Evolutionary conservation across 805 yeast genomes (phyloP), one percentile per base, ranked within the genome.

Genomic region (Jamesozyma gamospora): DNA sequence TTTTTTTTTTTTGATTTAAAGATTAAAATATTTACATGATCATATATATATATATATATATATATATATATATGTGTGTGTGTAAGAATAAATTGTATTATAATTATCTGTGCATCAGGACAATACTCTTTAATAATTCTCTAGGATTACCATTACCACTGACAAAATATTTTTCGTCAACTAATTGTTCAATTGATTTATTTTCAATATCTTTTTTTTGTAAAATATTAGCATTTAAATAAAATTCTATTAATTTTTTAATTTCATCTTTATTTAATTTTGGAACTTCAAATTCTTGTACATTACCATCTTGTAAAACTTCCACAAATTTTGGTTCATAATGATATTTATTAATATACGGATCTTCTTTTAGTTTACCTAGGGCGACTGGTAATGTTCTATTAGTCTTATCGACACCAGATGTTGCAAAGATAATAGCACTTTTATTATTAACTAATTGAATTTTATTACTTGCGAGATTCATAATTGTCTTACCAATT

Each of bases 101-200:
- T 8, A 21, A 21, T 21, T 8, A 41, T 36, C 35, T 37, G 28
- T 53, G 51, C 30, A 41, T 46, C 37, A 56, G 35, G 11, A 53
- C 54, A 33, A 56, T 37, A 40, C 59, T 58, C 40, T 66, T 69
- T 39, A 73, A 48, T 28, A 77, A 53, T 37, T 67, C 69, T 42
- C 72, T 64, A 34, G 84, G 79, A 51, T 78, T 79, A 48, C 87
- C 87, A 51, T 74, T 76, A 28, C 85, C 85, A 45, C 76, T 69
- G 28, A 72, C 40, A 32, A 76, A 62, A 52, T 72, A 77, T 52
- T 71, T 72, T 48, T 74, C 72, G 26, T 67, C 60, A 1, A 65
- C 57, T 36, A 74, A 54, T 41, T 60, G 62, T 14, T 65, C 67
- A 10, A 58, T 28, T 3, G 65, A 42, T 24, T 61, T 62, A 2